Percentiles rank a stretch among this genome's conserved stretches.
Evolutionary conservation across 306 rosid species (phyloP).

Genomic region (Fragaria iinumae): DNA sequence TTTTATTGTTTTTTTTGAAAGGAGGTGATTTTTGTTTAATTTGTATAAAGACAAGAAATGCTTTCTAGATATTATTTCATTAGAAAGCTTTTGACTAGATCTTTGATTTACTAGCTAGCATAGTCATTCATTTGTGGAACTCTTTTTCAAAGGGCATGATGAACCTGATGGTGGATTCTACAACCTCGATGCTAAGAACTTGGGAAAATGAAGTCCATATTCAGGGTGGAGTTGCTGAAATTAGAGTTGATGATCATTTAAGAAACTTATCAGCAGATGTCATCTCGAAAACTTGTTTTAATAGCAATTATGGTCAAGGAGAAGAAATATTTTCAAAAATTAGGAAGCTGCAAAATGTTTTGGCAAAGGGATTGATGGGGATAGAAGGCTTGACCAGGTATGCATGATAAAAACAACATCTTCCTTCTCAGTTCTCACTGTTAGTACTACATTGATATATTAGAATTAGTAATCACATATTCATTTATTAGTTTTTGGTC

Average conservation of each 20-base stretch:
- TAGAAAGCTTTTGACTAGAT: too few relatives aligned
- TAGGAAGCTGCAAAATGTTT: slow-evolving; percentile 40
- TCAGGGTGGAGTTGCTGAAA: slow-evolving; percentile 35
- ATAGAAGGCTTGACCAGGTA: slow-evolving; percentile 38
- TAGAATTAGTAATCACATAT: too few relatives aligned
- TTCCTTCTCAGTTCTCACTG: neutral
- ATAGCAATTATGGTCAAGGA: slow-evolving; percentile 49
- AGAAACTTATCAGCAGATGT: slow-evolving; percentile 50
- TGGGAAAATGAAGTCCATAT: slow-evolving; percentile 49
- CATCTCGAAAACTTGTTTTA: slow-evolving; percentile 57
- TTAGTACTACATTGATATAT: too few relatives aligned
- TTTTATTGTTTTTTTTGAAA: too few relatives aligned
- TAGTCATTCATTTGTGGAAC: too few relatives aligned
- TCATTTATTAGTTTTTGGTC: too few relatives aligned
- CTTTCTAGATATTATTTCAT: too few relatives aligned
- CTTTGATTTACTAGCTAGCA: too few relatives aligned
- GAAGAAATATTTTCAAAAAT: slow-evolving; percentile 50
- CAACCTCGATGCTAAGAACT: slow-evolving; percentile 29
- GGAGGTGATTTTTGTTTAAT: too few relatives aligned
- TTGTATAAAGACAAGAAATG: neutral
- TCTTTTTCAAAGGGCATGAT: slow-evolving; percentile 43
- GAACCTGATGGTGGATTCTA: slow-evolving; percentile 46
- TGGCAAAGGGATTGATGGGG: slow-evolving; percentile 35
- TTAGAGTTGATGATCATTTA: slow-evolving; percentile 43
- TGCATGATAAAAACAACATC: neutral